Conservation (phyloP, 441 rosid species). For the Adansonia rubrostipa region DNA sequence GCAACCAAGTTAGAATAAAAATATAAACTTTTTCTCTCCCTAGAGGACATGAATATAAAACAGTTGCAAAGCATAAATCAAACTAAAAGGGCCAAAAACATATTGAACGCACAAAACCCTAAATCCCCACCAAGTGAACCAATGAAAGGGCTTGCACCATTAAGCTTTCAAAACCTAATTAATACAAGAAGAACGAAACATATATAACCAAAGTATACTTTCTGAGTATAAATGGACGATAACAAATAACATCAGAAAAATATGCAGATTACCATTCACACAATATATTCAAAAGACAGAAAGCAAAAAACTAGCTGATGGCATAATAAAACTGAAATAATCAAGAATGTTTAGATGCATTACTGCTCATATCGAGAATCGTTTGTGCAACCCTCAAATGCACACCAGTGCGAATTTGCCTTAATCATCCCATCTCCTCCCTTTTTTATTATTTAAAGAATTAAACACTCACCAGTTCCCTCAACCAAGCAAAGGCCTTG, state of each 20-base stretch:
- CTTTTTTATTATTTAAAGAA: not conserved
- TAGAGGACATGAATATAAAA: too few relatives aligned
- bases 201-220: not conserved
- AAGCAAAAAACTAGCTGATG: not conserved
- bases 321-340: not conserved
- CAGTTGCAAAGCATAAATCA: too few relatives aligned
- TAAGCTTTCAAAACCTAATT: not conserved
- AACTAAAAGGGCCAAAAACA: not conserved
- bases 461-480: not conserved
- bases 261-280: not conserved
- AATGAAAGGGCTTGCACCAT: not conserved
- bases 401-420: not conserved
- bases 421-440: not conserved
- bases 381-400: not conserved
- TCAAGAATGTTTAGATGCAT: not conserved
- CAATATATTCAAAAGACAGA: not conserved
- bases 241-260: not conserved
- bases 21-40: not conserved
- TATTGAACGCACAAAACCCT: not conserved
- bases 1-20: constrained; percentile 24
- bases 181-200: not conserved
- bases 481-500: not conserved
- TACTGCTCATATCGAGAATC: not conserved
- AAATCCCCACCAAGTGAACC: not conserved
- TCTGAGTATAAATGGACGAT: not conserved